Conservation (phyloP, 2,329 filamentous ascomycete genomes). For the Phyllosticta ampelicida region DNA sequence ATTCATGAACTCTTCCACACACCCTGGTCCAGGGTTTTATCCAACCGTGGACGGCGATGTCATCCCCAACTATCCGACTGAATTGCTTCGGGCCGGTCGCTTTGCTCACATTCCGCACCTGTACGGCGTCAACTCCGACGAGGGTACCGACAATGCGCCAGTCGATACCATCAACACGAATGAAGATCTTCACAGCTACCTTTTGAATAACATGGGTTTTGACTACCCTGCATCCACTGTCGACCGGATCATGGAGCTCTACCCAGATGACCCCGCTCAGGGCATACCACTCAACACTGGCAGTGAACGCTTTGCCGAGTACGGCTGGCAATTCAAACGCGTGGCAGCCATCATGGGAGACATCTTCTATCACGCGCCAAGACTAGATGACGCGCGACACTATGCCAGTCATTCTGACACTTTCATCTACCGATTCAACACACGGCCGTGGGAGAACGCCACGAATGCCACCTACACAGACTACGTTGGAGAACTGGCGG, state of each 20-base stretch:
- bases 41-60: conserved; percentile 9
- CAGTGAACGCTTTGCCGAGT: conserved; percentile 20
- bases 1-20: conserved; percentile 3
- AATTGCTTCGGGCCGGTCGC: conserved; percentile 1
- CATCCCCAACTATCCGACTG: conserved; percentile 2
- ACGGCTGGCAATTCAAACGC: conserved; percentile 16
- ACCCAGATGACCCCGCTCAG: conserved; percentile 5
- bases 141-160: conserved; percentile 8
- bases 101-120: conserved; percentile 9
- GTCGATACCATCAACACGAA: conserved; percentile 5
- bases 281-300: conserved; percentile 10
- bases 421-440: conserved; percentile 13
- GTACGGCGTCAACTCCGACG: conserved; percentile 4
- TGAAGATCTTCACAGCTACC: conserved; percentile 1
- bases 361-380: conserved; percentile 7
- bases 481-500: neutral
- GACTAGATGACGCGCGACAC: conserved; percentile 20
- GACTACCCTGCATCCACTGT: neutral
- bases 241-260: conserved; percentile 5
- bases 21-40: conserved; percentile 6
- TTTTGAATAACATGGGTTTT: conserved; percentile 1
- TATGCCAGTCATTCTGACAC: neutral
- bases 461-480: conserved; percentile 16
- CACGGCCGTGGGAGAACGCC: conserved; percentile 21
- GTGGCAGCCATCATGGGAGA: conserved; percentile 10